phyloP scores from a whole-genome alignment of 768 basidiomycete genomes.

The Phylloporus arenicola region DNA sequence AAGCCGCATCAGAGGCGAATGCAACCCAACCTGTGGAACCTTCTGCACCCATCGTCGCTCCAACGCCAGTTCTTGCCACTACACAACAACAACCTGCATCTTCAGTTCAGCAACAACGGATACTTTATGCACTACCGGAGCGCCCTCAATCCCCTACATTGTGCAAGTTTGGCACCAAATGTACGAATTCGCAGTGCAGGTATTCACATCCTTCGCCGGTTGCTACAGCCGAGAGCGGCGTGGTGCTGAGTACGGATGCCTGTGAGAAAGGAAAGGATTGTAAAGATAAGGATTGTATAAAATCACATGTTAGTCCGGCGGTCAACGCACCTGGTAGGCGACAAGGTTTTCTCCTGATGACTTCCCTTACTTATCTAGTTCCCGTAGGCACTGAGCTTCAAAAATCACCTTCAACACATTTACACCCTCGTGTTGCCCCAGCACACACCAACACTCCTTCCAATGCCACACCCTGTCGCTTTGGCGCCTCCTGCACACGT shows the following conservation, averaged over 20 bases:
- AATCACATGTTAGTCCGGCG: constrained; percentile 87
- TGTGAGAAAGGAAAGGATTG: constrained; percentile 88
- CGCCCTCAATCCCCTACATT: constrained; percentile 83
- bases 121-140: constrained; percentile 59
- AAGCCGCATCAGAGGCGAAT: constrained; percentile 12
- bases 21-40: constrained; percentile 6
- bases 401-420: constrained; percentile 37
- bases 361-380: constrained; percentile 11
- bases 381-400: constrained; percentile 25
- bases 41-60: constrained; percentile 20
- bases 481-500: constrained; percentile 66
- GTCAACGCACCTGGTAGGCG: constrained; percentile 55
- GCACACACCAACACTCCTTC: constrained; percentile 26
- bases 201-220: constrained; percentile 97
- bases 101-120: constrained; percentile 26
- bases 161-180: constrained; percentile 91
- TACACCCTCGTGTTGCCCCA: constrained; percentile 27
- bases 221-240: constrained; percentile 88
- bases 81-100: constrained; percentile 2
- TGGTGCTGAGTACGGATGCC: constrained; percentile 90
- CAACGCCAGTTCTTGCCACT: constrained; percentile 26
- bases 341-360: not conserved
- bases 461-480: constrained; percentile 51
- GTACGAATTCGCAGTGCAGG: constrained; percentile 83
- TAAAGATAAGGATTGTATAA: constrained; percentile 90